These are phyloP conservation scores for Peziza echinospora DNA, from an alignment of 495 filamentous ascomycete genomes.

Conservation along the genomic window DNA sequence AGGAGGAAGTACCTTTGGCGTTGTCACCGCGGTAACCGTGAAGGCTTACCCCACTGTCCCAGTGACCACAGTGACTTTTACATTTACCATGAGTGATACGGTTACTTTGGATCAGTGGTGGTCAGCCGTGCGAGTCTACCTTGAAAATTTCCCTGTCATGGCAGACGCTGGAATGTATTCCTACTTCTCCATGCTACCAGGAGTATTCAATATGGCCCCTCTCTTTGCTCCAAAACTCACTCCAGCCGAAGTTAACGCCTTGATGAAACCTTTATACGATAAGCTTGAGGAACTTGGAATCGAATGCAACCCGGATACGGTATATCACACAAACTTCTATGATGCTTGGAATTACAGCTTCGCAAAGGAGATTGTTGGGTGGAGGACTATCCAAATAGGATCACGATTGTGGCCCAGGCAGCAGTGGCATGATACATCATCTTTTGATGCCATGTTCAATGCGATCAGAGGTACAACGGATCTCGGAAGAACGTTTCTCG, in stretches of 20 bases:
- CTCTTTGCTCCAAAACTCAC: constrained; percentile 27
- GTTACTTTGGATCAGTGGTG: no score
- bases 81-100: no score
- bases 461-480: no score
- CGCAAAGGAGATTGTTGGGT: constrained; percentile 23
- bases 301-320: constrained; percentile 18
- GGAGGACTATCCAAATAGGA: constrained; percentile 15
- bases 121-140: constrained; percentile 28
- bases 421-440: constrained; percentile 22
- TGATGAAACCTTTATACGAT: constrained; percentile 27
- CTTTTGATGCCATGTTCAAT: constrained; percentile 19
- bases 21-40: not conserved
- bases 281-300: constrained; percentile 23
- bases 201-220: constrained; percentile 20
- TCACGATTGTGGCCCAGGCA: constrained; percentile 32
- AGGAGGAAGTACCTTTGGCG: not conserved
- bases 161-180: constrained; percentile 32
- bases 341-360: constrained; percentile 24
- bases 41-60: not conserved
- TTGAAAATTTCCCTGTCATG: constrained; percentile 26
- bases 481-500: no score
- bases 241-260: constrained; percentile 20
- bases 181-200: constrained; percentile 32
- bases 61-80: not conserved
- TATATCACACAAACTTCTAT: constrained; percentile 24